Evolutionary conservation across 306 rosid genomes (phyloP).

Genomic region (Senna siamea): DNA sequence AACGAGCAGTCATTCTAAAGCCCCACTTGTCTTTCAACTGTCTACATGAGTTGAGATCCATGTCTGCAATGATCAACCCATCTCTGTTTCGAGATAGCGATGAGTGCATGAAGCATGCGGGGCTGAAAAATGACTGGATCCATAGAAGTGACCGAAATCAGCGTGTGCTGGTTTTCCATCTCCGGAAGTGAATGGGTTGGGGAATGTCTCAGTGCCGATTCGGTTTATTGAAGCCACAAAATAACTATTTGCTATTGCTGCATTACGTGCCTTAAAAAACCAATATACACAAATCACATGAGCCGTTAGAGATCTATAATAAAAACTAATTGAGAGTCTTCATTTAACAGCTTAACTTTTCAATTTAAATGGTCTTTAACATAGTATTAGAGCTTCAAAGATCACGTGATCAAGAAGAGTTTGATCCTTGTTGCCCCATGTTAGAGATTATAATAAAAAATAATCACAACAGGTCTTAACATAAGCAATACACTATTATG

Average conservation of each 20-base stretch:
- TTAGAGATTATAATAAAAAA: not conserved
- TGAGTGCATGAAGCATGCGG: slow-evolving; percentile 90
- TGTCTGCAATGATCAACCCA: slow-evolving; percentile 74
- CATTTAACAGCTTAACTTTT: not conserved
- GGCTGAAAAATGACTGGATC: slow-evolving; percentile 86
- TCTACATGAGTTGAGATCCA: slow-evolving; percentile 93
- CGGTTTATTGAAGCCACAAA: slow-evolving; percentile 5
- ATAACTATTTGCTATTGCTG: slow-evolving; percentile 18
- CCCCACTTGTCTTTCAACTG: slow-evolving; percentile 91
- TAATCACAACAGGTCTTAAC: too few relatives aligned
- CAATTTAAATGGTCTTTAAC: not conserved
- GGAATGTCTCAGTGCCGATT: slow-evolving; percentile 49
- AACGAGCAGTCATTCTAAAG: slow-evolving; percentile 86
- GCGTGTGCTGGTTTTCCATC: slow-evolving; percentile 82
- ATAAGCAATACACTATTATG: slow-evolving; percentile 2
- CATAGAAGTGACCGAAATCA: slow-evolving; percentile 90
- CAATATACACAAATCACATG: not conserved
- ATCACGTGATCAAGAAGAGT: not conserved
- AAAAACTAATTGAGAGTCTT: not conserved
- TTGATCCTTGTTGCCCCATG: not conserved
- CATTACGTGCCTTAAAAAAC: slow-evolving; percentile 13
- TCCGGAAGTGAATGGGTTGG: slow-evolving; percentile 84
- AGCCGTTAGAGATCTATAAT: not conserved
- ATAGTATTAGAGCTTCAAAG: not conserved
- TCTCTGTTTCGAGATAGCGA: slow-evolving; percentile 74